Percentiles rank a stretch among this genome's conserved stretches.
Conservation (phyloP, 768 basidiomycete species). For the Lyophyllum semitale region DNA sequence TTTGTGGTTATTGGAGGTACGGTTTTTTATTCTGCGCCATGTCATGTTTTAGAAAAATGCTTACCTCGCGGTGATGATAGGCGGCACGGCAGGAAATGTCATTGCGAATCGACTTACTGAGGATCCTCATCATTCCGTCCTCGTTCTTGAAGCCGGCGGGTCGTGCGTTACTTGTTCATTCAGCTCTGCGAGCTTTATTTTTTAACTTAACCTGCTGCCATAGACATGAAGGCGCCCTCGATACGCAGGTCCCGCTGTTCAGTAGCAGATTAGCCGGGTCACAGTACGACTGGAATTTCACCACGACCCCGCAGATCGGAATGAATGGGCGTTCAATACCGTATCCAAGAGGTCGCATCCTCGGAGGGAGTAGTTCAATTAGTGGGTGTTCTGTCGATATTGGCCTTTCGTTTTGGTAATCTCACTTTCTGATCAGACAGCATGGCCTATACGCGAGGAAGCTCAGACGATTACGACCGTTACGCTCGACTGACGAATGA, state of each 20-base stretch:
- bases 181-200: background rate
- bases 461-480: constrained; percentile 28
- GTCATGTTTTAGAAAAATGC: too few species aligned
- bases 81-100: constrained; percentile 23
- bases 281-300: constrained; percentile 36
- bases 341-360: constrained; percentile 29
- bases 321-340: constrained; percentile 25
- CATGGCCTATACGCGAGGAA: background rate
- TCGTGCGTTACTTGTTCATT: constrained; percentile 11
- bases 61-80: background rate
- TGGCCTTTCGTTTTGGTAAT: background rate
- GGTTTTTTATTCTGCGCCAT: background rate
- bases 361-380: constrained; percentile 33
- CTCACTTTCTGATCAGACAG: background rate
- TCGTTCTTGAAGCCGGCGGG: constrained; percentile 20
- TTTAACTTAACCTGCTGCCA: background rate
- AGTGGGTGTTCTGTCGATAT: constrained; percentile 27
- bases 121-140: constrained; percentile 13
- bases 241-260: constrained; percentile 18
- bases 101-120: constrained; percentile 19
- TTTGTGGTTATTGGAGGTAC: constrained; percentile 27
- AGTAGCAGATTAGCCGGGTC: constrained; percentile 10
- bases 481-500: constrained; percentile 29
- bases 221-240: constrained; percentile 18
- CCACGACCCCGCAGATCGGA: constrained; percentile 31